Base-by-base conservation (phyloP, 148 eudicot genomes). In the Heliosperma pusillum region DNA sequence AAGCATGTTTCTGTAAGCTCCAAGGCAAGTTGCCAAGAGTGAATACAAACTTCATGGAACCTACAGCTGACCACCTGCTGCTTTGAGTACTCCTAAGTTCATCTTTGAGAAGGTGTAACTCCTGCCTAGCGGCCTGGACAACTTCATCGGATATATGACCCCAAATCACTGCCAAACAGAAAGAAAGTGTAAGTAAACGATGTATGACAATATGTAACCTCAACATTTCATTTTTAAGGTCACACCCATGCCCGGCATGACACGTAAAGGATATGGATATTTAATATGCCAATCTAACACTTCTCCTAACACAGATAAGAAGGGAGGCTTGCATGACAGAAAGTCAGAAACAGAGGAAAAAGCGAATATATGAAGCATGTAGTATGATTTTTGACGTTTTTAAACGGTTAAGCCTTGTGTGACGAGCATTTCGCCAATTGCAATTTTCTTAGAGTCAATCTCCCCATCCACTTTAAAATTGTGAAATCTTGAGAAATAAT, bases 31-130 rank as follows among this genome's bases (percentile, higher is more conserved):
- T 63, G 33, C 75, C 79, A 73, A 85, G 76, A 40, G 79, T 72
- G 68, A 89, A 87, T 74, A 92, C 53, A 72, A 83, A 80, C 83
- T 76, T 83, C 82, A 96, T 68, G 86, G 75, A 86, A 77, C 86
- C 93, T 65, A 96, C 52, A 75, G 94, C 90, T 80, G 82, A 82
- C 97, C 97, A 92, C 81, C 99, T 87, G 83, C 79, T 85, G 45
- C 77, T 78, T 81, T 86, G 92, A 53, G 73, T 69, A 66, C 80
- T 78, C 71, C 83, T 78, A 74, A 96, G 90, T 80, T 87, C 91
- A 78, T 78, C 77, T 76, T 74, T 88, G 67, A 90, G 83, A 50
- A 76, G 69, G 66, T 71, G 64, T 55, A 89, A 42, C 83, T 96
- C 90, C 73, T 80, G 86, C 76, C 75, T 82, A 71, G 87, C 89